Percentiles rank a stretch among this genome's conserved stretches.
These are phyloP conservation scores for Hymenoscyphus repandus DNA, from an alignment of 2,329 filamentous ascomycete genomes.

Conservation along the genomic window DNA sequence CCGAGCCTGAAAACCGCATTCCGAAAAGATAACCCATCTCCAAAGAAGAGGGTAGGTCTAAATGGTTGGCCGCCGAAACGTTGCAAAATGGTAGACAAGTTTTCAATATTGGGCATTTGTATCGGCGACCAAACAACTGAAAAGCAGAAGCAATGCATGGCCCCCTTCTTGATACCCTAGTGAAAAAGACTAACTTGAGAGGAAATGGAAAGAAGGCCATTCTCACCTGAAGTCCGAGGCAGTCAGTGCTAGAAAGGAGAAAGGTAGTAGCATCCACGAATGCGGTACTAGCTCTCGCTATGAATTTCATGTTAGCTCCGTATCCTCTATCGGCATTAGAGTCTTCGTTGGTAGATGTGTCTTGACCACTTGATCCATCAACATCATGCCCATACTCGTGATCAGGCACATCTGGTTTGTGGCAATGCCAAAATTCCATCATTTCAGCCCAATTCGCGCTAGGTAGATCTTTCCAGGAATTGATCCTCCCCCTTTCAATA, in stretches of 20 bases:
- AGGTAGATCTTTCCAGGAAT: conserved; percentile 83
- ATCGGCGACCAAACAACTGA: conserved; percentile 60
- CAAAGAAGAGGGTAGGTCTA: conserved; percentile 35
- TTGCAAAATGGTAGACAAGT: conserved; percentile 24
- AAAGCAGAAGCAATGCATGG: conserved; percentile 39
- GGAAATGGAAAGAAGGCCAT: conserved; percentile 26
- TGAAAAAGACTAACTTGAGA: conserved; percentile 11
- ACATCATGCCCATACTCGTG: conserved; percentile 33
- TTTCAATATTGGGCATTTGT: conserved; percentile 60
- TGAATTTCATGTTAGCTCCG: conserved; percentile 71
- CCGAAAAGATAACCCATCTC: conserved; percentile 37
- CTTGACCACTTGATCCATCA: conserved; percentile 29
- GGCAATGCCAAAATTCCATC: conserved; percentile 99
- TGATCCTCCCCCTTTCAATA: conserved; percentile 37
- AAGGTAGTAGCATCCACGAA: conserved; percentile 80
- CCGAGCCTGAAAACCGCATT: conserved; percentile 34
- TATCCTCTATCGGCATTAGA: conserved; percentile 66
- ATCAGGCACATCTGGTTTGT: conserved; percentile 70
- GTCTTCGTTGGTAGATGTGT: conserved; percentile 17
- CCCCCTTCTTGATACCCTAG: conserved; percentile 59
- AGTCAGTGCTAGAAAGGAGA: conserved; percentile 64
- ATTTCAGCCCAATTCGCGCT: conserved; percentile 99
- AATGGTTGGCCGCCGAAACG: conserved; percentile 23
- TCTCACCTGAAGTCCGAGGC: conserved; percentile 37
- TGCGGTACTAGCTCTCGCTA: conserved; percentile 59